These are phyloP conservation scores for Vanrija sp. DNA, from an alignment of 1,284 basidiomycete genomes.

Conservation along the genomic window DNA sequence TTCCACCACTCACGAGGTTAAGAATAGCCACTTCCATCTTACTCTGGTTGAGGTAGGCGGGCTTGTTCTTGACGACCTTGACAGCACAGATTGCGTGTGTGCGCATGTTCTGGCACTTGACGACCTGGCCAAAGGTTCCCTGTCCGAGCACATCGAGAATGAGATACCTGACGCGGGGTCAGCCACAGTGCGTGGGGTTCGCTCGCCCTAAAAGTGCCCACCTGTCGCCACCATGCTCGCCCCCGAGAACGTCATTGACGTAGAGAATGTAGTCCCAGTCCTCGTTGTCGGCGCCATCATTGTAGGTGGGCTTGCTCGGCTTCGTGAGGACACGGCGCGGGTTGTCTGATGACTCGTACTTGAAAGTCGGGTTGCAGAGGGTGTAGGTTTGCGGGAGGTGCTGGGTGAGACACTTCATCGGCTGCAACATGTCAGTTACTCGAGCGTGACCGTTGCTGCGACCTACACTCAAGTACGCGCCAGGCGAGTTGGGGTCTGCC, in stretches of 20 bases:
- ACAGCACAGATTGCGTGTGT: slow-evolving; percentile 98
- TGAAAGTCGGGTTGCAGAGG: slow-evolving; percentile 86
- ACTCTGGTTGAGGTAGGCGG: slow-evolving; percentile 97
- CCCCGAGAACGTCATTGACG: slow-evolving; percentile 91
- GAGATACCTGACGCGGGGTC: slow-evolving; percentile 64
- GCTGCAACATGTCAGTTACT: slow-evolving; percentile 52
- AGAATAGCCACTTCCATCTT: slow-evolving; percentile 99
- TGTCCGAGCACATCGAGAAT: slow-evolving; percentile 98
- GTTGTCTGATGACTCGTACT: slow-evolving; percentile 87
- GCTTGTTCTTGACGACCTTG: slow-evolving; percentile 99
- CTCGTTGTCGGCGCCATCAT: slow-evolving; percentile 94
- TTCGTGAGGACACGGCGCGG: slow-evolving; percentile 91
- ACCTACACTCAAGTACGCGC: slow-evolving; percentile 44
- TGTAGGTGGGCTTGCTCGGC: slow-evolving; percentile 86
- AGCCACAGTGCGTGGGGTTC: background rate
- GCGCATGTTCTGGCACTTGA: slow-evolving; percentile 99
- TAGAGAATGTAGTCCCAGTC: slow-evolving; percentile 97
- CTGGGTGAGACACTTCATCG: slow-evolving; percentile 80
- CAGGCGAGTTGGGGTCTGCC: slow-evolving; percentile 43
- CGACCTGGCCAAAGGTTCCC: slow-evolving; percentile 98
- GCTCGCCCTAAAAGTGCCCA: slow-evolving; percentile 44
- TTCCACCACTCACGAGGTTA: slow-evolving; percentile 67
- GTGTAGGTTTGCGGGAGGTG: slow-evolving; percentile 82
- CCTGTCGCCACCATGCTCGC: slow-evolving; percentile 81
- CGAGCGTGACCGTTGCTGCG: background rate